A percentile compares a stretch with the other conserved stretches of the same genome.
Conservation (phyloP, 2,329 filamentous ascomycete genomes). For the Neonectria faginata region DNA sequence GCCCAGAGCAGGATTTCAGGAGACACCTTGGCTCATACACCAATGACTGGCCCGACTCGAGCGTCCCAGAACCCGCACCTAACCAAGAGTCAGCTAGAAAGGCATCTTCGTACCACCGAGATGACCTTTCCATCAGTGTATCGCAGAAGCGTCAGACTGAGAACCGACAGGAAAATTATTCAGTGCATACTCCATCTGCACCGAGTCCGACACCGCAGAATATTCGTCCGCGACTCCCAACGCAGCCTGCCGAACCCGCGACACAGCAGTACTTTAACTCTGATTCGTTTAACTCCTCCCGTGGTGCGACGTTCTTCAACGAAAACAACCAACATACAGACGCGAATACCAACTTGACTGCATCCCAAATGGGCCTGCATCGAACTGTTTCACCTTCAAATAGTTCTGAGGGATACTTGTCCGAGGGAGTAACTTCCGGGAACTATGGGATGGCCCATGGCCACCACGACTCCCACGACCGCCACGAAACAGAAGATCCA, state of each 20-base stretch:
- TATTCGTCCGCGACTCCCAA: constrained; percentile 42
- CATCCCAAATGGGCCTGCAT: neutral
- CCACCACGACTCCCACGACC: neutral
- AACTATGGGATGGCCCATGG: neutral
- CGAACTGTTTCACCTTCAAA: neutral
- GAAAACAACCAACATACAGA: neutral
- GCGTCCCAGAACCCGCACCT: neutral
- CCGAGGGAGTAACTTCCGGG: neutral
- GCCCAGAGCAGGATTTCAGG: constrained; percentile 9
- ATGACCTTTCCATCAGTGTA: constrained; percentile 9
- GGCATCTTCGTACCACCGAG: neutral
- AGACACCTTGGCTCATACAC: neutral
- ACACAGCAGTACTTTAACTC: constrained; percentile 19
- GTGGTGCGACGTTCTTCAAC: neutral
- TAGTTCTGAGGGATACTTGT: constrained; percentile 1
- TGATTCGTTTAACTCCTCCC: neutral
- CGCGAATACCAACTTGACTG: neutral
- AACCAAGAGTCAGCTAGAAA: neutral
- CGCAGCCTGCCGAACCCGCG: neutral
- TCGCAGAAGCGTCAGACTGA: constrained; percentile 11
- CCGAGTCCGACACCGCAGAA: constrained; percentile 51
- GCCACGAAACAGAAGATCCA: neutral
- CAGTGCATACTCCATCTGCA: constrained; percentile 50
- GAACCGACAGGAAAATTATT: neutral
- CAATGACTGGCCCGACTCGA: neutral